Base-by-base conservation (phyloP, 2,329 filamentous ascomycete species). In the Herpotrichia juniperi region DNA sequence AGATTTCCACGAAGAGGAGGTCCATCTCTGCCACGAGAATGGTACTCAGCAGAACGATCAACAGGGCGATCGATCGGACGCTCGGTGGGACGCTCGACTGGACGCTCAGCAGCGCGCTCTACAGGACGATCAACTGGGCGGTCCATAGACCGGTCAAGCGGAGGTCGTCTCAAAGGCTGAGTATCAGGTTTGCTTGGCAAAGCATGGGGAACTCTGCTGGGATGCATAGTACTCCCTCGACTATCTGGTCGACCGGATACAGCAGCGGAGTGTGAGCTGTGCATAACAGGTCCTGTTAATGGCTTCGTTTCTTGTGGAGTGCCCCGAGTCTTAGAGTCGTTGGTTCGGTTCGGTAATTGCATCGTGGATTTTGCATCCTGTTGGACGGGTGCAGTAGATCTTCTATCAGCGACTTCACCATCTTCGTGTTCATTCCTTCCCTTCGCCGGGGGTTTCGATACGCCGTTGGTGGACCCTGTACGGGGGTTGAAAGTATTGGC, bases 331-430 rank as follows among this genome's bases (percentile, higher is more conserved):
- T 34, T 45, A 7, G 28, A 21, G 9, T 45, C 42, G 12, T 26
- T 5, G 21, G 21, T 32, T 34, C 30, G 21, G 25, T 45, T 31
- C 26, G 8, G 42, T 24, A n/a, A 22, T 11, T 19, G 19, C 10
- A 21, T 45, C 2, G 30, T 25, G 14, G 42, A 32, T 17, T 14
- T 31, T 10, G 16, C 14, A 6, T 31, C 28, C 11, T 19, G 7
- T 12, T 26, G 42, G 11, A 21, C 28, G 2, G 42, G 16, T 17
- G 42, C 28, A 17, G 26, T 5, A 14, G 19, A 5, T 77, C 85
- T 28, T 76, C 78, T 6, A 61, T 90, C 88, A 56, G 86, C 83
- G 21, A 90, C 87, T 68, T 91, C 88, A 17, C 88, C 88, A 64
- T 91, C 88, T 68, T 91, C 88, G 47, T 84, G 83, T 54, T 87